Conservation (phyloP, 257 asterid genomes). For the Gynochthodes officinalis region DNA sequence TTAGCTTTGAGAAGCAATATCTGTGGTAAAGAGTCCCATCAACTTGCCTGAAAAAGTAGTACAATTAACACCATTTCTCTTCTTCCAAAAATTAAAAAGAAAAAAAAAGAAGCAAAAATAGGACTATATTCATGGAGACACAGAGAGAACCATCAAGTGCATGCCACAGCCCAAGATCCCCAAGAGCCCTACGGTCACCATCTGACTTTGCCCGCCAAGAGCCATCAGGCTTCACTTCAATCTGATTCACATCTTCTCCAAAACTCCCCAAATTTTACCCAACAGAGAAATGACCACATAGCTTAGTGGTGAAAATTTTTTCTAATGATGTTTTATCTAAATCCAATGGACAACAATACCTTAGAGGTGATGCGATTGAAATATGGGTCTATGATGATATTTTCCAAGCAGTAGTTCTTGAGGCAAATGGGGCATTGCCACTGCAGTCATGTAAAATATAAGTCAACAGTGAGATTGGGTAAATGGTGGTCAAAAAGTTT, state of each 20-base stretch:
- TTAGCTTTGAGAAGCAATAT: too few species aligned
- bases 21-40: too few species aligned
- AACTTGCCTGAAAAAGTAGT: too few species aligned
- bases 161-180: slow-evolving; percentile 92
- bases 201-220: slow-evolving; percentile 96
- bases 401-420: slow-evolving; percentile 87
- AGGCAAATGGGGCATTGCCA: slow-evolving; percentile 99
- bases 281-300: slow-evolving; percentile 7
- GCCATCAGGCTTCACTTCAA: slow-evolving; percentile 98
- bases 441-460: slow-evolving; percentile 54
- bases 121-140: slow-evolving; percentile 44
- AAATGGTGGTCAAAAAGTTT: slow-evolving; percentile 1
- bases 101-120: too few species aligned
- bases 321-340: background rate
- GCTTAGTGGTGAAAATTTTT: slow-evolving; percentile 7
- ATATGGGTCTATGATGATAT: slow-evolving; percentile 86
- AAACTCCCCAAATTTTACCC: slow-evolving; percentile 53
- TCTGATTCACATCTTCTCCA: slow-evolving; percentile 81
- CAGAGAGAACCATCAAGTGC: slow-evolving; percentile 74
- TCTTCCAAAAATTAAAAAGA: too few species aligned
- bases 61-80: too few species aligned
- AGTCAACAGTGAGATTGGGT: background rate
- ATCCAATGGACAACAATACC: slow-evolving; percentile 42
- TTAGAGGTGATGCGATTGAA: slow-evolving; percentile 70
- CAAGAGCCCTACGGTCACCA: slow-evolving; percentile 65